Base-by-base conservation (phyloP, 2,329 filamentous ascomycete species). In the Penicillium oxalicum region DNA sequence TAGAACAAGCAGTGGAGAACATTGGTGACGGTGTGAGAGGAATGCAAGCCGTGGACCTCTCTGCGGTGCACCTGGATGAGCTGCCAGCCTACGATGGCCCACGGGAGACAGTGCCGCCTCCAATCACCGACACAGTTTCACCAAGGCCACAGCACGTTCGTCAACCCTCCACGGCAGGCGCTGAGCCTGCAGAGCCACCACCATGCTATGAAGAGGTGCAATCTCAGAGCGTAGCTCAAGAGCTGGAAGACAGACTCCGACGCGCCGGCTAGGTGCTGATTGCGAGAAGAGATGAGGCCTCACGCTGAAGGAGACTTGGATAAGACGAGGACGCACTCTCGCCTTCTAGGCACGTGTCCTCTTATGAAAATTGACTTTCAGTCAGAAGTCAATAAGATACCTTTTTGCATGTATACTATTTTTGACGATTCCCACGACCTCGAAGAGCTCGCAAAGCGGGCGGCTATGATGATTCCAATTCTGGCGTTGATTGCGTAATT, bases 161-260 rank as follows among this genome's bases (percentile, higher is more conserved):
- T 36, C 53, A 53, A 36, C 49, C 53, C 18, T 53, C 62, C 35
- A 58, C 56, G 24, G 49, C 53, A 36, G 62, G 57, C 28, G 71
- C 73, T 69, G 69, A 73, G 49, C 71, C 73, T 61, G 83, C 70
- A 39, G 91, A 93, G 64, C 89, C 91, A 4, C 91, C 91, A 41
- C 91, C 91, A 43, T 87, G 83, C 33, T 97, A 97, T 64, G 90
- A 96, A 61, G 89, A 95, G 68, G 87, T 88, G 27, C 91, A 96
- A 69, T 83, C 89, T 64, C 82, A 88, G 58, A 87, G 86, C 51
- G 77, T 91, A 56, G 84, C 85, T 40, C 80, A 86, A 52, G 87
- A 87, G 57, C 76, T 88, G 38, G 87, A 91, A 63, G 76, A 78
- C 53, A 76, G 78, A 57, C 71, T 69, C 48, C 68, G 64, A 40